Evolutionary conservation across 202 grass and related monocot species (phyloP).

Genomic region (Carex arenaria): DNA sequence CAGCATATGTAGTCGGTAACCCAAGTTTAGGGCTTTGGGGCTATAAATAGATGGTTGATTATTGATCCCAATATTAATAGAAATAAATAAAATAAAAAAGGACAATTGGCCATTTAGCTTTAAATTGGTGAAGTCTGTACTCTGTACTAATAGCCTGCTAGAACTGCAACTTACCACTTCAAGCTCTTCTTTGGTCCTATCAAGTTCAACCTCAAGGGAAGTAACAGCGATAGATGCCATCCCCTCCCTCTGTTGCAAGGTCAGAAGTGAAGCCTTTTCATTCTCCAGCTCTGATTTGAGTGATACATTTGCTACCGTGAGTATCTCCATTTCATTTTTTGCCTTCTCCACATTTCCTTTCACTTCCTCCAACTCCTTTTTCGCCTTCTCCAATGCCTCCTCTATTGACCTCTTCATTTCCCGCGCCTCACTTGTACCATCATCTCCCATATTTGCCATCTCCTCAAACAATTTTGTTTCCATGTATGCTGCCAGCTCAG

Average conservation of each 20-base stretch:
- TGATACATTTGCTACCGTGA: slow-evolving; percentile 43
- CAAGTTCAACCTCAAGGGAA: slow-evolving; percentile 79
- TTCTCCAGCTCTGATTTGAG: slow-evolving; percentile 59
- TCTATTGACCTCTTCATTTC: slow-evolving; percentile 31
- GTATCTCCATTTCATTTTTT: slow-evolving; percentile 42
- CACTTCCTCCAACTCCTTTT: slow-evolving; percentile 69
- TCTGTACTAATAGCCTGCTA: not conserved
- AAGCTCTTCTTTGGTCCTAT: slow-evolving; percentile 61
- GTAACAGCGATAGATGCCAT: slow-evolving; percentile 69
- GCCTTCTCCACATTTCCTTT: slow-evolving; percentile 59
- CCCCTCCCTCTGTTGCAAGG: slow-evolving; percentile 62
- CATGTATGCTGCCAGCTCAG: slow-evolving; percentile 56
- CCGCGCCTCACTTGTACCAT: slow-evolving; percentile 37
- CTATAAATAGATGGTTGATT: not conserved
- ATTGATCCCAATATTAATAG: not conserved
- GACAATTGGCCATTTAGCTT: not conserved
- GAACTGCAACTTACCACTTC: slow-evolving; percentile 34
- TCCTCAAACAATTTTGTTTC: slow-evolving; percentile 53
- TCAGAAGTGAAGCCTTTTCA: slow-evolving; percentile 45
- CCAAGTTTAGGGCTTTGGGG: not conserved
- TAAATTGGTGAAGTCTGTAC: not conserved
- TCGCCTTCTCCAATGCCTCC: slow-evolving; percentile 44
- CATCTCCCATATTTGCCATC: slow-evolving; percentile 23
- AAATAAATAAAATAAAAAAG: not conserved
- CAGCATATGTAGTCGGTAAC: not conserved